A percentile compares a stretch with the other conserved stretches of the same genome.
phyloP scores from a whole-genome alignment of 2,329 filamentous ascomycete genomes.

The Trichoderma atroviride region DNA sequence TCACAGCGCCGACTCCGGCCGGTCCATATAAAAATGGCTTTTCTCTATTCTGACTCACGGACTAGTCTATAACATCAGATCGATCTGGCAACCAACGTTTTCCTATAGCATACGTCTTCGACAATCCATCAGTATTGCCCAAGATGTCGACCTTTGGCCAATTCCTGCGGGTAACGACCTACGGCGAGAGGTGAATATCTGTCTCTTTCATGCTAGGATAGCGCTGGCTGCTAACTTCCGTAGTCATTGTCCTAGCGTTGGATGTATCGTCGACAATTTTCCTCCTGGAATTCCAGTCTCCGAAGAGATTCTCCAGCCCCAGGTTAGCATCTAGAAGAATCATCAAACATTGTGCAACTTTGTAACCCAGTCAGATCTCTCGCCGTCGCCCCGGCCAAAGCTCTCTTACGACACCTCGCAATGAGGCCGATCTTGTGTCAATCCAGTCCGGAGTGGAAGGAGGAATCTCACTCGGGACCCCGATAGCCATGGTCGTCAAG shows the following conservation, averaged over 20 bases:
- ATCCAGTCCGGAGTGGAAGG: conserved; percentile 63
- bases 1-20: too few species aligned
- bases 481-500: conserved; percentile 81
- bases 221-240: neutral
- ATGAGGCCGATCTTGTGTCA: neutral
- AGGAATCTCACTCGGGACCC: conserved; percentile 66
- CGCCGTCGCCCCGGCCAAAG: conserved; percentile 5
- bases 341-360: neutral
- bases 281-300: conserved; percentile 70
- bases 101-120: neutral
- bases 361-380: neutral
- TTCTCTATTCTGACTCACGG: too few species aligned
- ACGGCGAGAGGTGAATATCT: neutral
- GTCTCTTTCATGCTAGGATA: neutral
- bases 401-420: neutral
- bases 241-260: conserved; percentile 42
- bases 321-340: neutral
- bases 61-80: too few species aligned
- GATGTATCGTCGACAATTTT: conserved; percentile 89
- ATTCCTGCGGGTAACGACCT: conserved; percentile 82
- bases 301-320: neutral
- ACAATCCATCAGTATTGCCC: conserved; percentile 12
- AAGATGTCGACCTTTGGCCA: conserved; percentile 87
- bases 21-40: too few species aligned
- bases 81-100: neutral